A percentile compares a stretch with the other conserved stretches of the same genome.
These are phyloP conservation scores for Salix exigua DNA, from an alignment of 345 rosid genomes.

Conservation along the genomic window DNA sequence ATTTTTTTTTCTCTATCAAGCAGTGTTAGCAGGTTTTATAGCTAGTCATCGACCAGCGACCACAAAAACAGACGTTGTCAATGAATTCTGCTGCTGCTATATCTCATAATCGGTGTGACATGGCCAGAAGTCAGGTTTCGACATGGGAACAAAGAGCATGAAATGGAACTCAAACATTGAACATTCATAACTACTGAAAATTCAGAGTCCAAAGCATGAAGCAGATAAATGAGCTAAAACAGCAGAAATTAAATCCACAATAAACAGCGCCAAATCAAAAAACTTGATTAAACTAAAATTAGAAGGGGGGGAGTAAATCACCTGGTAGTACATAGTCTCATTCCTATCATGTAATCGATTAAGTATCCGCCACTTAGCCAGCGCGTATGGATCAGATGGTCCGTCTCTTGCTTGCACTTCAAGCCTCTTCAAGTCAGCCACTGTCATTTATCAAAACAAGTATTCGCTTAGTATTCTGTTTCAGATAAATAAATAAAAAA, in stretches of 20 bases:
- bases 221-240: not conserved
- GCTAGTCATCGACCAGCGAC: not conserved
- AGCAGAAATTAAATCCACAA: not conserved
- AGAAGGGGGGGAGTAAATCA: not conserved
- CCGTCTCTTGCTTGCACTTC: slow-evolving; percentile 92
- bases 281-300: not conserved
- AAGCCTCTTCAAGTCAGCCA: slow-evolving; percentile 88
- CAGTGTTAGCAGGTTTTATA: not conserved
- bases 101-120: not conserved
- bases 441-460: slow-evolving; percentile 31
- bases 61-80: not conserved
- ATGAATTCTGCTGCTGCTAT: not conserved
- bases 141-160: not conserved
- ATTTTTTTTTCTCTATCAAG: not conserved
- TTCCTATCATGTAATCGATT: slow-evolving; percentile 93
- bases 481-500: not conserved
- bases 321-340: slow-evolving; percentile 96
- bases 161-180: not conserved
- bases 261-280: not conserved
- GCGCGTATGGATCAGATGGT: slow-evolving; percentile 83
- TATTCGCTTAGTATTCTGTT: not conserved
- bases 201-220: not conserved
- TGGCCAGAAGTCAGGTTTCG: not conserved
- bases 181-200: not conserved
- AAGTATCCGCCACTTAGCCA: slow-evolving; percentile 94